phyloP scores from a whole-genome alignment of 345 rosid genomes.

The Garcia nutans region DNA sequence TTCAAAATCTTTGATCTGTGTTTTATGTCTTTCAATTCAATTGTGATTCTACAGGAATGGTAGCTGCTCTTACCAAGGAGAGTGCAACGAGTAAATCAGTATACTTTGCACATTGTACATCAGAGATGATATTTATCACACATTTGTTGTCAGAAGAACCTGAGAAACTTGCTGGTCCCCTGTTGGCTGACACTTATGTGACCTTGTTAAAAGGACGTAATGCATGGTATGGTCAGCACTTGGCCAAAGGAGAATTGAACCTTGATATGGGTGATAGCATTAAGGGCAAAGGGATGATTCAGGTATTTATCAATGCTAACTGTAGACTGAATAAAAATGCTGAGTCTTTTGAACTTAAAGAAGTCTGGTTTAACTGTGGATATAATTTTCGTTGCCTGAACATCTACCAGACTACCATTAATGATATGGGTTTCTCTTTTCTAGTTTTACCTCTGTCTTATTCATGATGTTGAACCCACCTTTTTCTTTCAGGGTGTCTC shows the following conservation, averaged over 20 bases:
- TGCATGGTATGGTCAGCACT: slow-evolving; percentile 95
- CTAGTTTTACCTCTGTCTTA: not conserved
- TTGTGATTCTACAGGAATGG: slow-evolving; percentile 61
- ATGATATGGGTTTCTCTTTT: not conserved
- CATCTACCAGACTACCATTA: not conserved
- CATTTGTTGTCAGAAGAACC: slow-evolving; percentile 92
- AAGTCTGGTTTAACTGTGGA: not conserved
- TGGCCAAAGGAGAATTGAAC: slow-evolving; percentile 72
- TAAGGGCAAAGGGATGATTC: slow-evolving; percentile 97
- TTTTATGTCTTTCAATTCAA: too few species aligned
- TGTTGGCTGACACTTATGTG: slow-evolving; percentile 93
- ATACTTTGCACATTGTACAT: slow-evolving; percentile 92
- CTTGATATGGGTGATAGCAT: slow-evolving; percentile 95
- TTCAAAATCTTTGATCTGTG: not conserved
- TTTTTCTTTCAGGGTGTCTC: slow-evolving; percentile 73
- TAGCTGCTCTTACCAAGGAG: slow-evolving; percentile 88
- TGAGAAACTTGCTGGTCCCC: slow-evolving; percentile 93
- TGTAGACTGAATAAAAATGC: not conserved
- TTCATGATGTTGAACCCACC: not conserved
- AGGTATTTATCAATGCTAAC: slow-evolving; percentile 46
- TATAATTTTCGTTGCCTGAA: not conserved
- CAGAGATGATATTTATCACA: slow-evolving; percentile 97
- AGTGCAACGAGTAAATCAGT: slow-evolving; percentile 98
- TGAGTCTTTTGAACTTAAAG: not conserved
- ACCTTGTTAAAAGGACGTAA: slow-evolving; percentile 91